Conservation (phyloP, 495 filamentous ascomycete genomes). For the Astrocystis sublimbata region DNA sequence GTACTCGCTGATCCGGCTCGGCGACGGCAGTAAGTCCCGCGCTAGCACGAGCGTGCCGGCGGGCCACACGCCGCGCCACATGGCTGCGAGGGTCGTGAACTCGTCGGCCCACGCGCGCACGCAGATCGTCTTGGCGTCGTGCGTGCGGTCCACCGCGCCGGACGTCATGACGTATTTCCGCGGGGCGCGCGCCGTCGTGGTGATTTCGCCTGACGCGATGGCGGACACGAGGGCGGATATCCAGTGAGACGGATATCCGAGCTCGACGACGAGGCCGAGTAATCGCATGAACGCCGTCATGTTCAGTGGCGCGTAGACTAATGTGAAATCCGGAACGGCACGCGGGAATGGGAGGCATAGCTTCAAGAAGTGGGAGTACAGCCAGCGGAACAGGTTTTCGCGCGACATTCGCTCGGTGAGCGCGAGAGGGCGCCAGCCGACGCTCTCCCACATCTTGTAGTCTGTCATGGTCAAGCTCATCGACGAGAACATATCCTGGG, state of each 20-base stretch:
- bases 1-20: constrained; percentile 31
- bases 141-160: constrained; percentile 16
- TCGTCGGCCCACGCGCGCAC: constrained; percentile 33
- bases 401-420: constrained; percentile 26
- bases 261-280: constrained; percentile 27
- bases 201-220: constrained; percentile 29
- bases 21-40: constrained; percentile 20
- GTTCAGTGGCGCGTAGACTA: constrained; percentile 33
- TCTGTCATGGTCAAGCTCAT: background rate
- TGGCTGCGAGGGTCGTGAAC: constrained; percentile 31
- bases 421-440: background rate
- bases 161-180: constrained; percentile 8
- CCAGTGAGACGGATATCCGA: constrained; percentile 44
- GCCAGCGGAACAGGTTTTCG: constrained; percentile 30
- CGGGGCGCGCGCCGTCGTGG: constrained; percentile 33
- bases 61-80: constrained; percentile 33
- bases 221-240: constrained; percentile 28
- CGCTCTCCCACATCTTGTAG: background rate
- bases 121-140: constrained; percentile 23
- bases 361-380: constrained; percentile 38
- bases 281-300: constrained; percentile 33
- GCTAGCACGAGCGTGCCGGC: constrained; percentile 28
- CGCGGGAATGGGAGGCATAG: constrained; percentile 32
- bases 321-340: background rate
- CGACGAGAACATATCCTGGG: background rate